A percentile compares a stretch with the other conserved stretches of the same genome.
These are phyloP conservation scores for Backusella sp. DNA, from an alignment of 192 early-diverging fungal species.

Conservation along the genomic window DNA sequence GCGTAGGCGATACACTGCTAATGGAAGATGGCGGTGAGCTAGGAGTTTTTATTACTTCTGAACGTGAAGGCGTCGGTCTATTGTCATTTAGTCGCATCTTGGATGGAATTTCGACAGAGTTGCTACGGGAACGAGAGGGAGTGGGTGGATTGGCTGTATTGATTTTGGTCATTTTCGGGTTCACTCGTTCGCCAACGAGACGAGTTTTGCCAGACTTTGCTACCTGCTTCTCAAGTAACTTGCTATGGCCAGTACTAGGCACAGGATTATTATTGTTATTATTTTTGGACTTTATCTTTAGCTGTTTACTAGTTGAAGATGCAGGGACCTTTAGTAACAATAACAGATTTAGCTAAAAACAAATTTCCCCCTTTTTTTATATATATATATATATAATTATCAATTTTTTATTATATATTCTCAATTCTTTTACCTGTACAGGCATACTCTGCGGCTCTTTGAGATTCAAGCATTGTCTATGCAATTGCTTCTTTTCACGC, in stretches of 20 bases:
- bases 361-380: background rate
- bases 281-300: background rate
- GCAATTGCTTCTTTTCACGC: conserved; percentile 15
- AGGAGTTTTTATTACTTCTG: conserved; percentile 10
- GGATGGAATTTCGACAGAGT: conserved; percentile 10
- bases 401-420: background rate
- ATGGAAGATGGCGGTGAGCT: background rate
- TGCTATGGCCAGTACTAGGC: background rate
- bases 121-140: conserved; percentile 15
- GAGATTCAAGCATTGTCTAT: conserved; percentile 3
- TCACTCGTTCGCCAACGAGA: background rate
- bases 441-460: conserved; percentile 6
- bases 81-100: conserved; percentile 9
- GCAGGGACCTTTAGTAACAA: conserved; percentile 9
- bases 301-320: conserved; percentile 9
- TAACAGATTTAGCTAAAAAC: background rate
- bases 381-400: conserved; percentile 4
- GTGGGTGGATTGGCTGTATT: background rate
- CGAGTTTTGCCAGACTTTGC: background rate
- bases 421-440: background rate
- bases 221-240: background rate
- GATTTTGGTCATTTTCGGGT: background rate
- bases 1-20: background rate
- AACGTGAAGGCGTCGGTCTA: conserved; percentile 8
- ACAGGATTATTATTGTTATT: background rate